A percentile compares a stretch with the other conserved stretches of the same genome.
Conservation (phyloP, 495 filamentous ascomycete genomes). For the Neurospora tetraspora region DNA sequence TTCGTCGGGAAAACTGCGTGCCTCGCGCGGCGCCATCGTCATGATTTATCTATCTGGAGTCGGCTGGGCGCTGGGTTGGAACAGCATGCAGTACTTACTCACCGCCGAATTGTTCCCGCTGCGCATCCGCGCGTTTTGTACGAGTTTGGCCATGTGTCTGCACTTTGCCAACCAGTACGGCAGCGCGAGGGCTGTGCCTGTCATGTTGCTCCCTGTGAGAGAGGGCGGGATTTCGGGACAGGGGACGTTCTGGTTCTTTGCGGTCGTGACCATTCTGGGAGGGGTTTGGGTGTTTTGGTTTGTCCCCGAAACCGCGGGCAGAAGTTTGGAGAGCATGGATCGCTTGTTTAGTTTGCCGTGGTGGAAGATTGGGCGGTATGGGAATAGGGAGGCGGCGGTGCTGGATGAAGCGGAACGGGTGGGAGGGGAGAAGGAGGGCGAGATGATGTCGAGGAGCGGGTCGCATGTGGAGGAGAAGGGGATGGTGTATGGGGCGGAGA, state of each 20-base stretch:
- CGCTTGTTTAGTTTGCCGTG: slow-evolving; percentile 56
- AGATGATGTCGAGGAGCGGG: slow-evolving; percentile 5
- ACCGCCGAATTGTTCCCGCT: slow-evolving; percentile 68
- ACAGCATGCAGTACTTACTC: slow-evolving; percentile 65
- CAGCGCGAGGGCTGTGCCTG: slow-evolving; percentile 47
- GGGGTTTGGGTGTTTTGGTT: slow-evolving; percentile 47
- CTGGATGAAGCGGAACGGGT: slow-evolving; percentile 28
- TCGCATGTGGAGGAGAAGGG: background rate
- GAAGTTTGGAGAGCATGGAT: slow-evolving; percentile 56
- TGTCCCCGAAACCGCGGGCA: slow-evolving; percentile 58
- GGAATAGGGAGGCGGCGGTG: slow-evolving; percentile 45
- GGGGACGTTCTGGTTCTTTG: slow-evolving; percentile 60
- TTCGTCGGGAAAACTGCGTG: slow-evolving; percentile 16
- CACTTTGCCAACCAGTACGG: slow-evolving; percentile 70
- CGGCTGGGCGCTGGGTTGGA: slow-evolving; percentile 69
- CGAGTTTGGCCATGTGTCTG: slow-evolving; percentile 44
- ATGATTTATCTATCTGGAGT: slow-evolving; percentile 58
- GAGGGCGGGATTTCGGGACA: slow-evolving; percentile 37
- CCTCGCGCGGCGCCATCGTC: slow-evolving; percentile 47
- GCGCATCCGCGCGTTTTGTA: slow-evolving; percentile 40
- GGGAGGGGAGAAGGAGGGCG: slow-evolving; percentile 11
- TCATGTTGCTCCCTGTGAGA: slow-evolving; percentile 41
- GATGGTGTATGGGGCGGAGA: background rate
- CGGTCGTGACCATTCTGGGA: slow-evolving; percentile 48
- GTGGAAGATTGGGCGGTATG: slow-evolving; percentile 53